Evolutionary conservation across 2,329 filamentous ascomycete species (phyloP).

Genomic region (Cladophialophora yegresii): DNA sequence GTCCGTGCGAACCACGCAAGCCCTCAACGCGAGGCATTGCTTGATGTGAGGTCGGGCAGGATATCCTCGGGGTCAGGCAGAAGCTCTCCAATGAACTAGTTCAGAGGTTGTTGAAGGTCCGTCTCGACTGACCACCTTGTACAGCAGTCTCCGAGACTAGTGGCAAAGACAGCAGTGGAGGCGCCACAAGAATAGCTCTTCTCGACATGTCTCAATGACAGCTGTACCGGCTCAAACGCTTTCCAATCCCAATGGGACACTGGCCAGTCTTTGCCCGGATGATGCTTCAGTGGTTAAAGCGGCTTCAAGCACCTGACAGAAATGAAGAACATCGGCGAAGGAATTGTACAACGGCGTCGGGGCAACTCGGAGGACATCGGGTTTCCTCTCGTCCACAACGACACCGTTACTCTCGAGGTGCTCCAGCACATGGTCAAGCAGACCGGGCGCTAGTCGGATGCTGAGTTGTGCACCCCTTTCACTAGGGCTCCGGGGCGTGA

Average conservation of each 20-base stretch:
- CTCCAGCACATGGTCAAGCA: slow-evolving; percentile 68
- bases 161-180: background rate
- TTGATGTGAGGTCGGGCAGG: background rate
- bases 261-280: slow-evolving; percentile 2
- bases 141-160: background rate
- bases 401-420: slow-evolving; percentile 69
- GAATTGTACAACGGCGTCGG: slow-evolving; percentile 70
- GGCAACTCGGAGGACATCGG: slow-evolving; percentile 80
- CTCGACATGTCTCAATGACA: background rate
- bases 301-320: slow-evolving; percentile 41
- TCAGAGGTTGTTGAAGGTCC: background rate
- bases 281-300: slow-evolving; percentile 16
- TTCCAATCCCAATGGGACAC: background rate
- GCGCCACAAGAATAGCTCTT: background rate
- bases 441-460: slow-evolving; percentile 65
- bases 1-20: background rate
- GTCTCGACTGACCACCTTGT: background rate
- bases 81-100: background rate
- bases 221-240: background rate
- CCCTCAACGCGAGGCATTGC: background rate
- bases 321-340: slow-evolving; percentile 70
- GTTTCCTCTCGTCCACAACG: slow-evolving; percentile 79
- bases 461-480: slow-evolving; percentile 80
- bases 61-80: background rate
- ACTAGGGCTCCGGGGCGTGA: slow-evolving; percentile 69